phyloP scores from a whole-genome alignment of 345 rosid species.

The Alliaria petiolata region DNA sequence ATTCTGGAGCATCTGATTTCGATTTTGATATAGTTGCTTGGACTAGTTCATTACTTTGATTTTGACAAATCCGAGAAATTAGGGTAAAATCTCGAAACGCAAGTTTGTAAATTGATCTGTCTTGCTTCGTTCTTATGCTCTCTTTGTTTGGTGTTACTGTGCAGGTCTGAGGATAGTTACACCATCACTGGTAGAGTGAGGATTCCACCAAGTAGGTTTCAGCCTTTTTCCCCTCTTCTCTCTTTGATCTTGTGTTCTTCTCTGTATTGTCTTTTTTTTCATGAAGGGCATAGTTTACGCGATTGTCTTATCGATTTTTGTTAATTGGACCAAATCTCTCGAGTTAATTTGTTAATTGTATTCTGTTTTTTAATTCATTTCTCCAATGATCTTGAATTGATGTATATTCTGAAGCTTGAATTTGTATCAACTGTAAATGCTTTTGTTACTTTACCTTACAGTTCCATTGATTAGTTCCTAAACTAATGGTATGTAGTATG shows the following conservation, averaged over 20 bases:
- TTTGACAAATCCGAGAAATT: neutral
- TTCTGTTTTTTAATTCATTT: too few relatives aligned
- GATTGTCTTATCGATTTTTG: neutral
- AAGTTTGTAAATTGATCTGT: neutral
- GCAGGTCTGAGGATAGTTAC: slow-evolving; percentile 69
- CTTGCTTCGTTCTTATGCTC: neutral
- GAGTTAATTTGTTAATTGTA: too few relatives aligned
- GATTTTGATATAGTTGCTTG: neutral
- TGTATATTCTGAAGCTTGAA: neutral
- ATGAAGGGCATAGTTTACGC: too few relatives aligned
- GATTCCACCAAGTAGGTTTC: slow-evolving; percentile 52
- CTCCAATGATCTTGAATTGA: too few relatives aligned
- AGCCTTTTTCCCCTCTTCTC: neutral
- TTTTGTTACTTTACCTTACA: neutral
- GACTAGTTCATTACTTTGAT: neutral
- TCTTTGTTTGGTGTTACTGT: neutral
- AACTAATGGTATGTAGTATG: neutral
- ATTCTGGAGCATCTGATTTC: neutral
- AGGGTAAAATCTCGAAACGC: neutral
- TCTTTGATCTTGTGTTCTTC: neutral
- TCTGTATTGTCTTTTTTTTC: neutral
- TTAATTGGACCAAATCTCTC: neutral
- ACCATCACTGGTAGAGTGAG: slow-evolving; percentile 78
- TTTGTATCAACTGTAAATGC: too few relatives aligned
- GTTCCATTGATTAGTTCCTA: neutral